A percentile compares a stretch with the other conserved stretches of the same genome.
These are phyloP conservation scores for Babjeviella inositovora DNA, from an alignment of 805 yeast genomes.

Conservation along the genomic window DNA sequence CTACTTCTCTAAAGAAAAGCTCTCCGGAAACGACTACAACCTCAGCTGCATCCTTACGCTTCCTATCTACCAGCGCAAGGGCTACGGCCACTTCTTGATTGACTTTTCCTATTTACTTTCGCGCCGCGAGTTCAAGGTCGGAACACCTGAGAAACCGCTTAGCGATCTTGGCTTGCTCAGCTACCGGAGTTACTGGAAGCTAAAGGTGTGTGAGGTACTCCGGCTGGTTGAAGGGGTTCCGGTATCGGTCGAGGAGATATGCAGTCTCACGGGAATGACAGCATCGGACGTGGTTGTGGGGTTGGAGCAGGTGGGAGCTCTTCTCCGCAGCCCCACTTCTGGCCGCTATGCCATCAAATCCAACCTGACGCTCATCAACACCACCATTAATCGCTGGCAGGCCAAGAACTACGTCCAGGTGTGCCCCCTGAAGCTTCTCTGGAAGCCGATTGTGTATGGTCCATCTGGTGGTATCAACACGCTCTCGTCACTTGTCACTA, in stretches of 20 bases:
- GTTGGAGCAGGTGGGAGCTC: conserved; percentile 56
- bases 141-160: conserved; percentile 93
- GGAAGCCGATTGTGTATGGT: conserved; percentile 78
- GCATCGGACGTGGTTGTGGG: conserved; percentile 80
- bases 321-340: conserved; percentile 28
- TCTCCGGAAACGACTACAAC: conserved; percentile 63
- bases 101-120: conserved; percentile 78
- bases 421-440: conserved; percentile 38
- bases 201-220: too few species aligned
- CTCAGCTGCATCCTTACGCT: conserved; percentile 83
- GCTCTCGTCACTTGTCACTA: conserved; percentile 23
- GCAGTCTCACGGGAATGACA: conserved; percentile 70
- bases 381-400: conserved; percentile 31
- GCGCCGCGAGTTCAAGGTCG: conserved; percentile 58
- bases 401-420: conserved; percentile 32
- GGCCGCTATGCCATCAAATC: conserved; percentile 36
- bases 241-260: conserved; percentile 42
- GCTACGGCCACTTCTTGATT: conserved; percentile 79
- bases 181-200: conserved; percentile 78
- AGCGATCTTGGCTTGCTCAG: conserved; percentile 76
- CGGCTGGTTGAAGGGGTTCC: too few species aligned
- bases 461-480: conserved; percentile 77
- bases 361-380: conserved; percentile 23
- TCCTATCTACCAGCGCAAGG: conserved; percentile 77
- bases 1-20: conserved; percentile 80